phyloP scores from a whole-genome alignment of 345 rosid genomes.

The Hypericum perforatum region DNA sequence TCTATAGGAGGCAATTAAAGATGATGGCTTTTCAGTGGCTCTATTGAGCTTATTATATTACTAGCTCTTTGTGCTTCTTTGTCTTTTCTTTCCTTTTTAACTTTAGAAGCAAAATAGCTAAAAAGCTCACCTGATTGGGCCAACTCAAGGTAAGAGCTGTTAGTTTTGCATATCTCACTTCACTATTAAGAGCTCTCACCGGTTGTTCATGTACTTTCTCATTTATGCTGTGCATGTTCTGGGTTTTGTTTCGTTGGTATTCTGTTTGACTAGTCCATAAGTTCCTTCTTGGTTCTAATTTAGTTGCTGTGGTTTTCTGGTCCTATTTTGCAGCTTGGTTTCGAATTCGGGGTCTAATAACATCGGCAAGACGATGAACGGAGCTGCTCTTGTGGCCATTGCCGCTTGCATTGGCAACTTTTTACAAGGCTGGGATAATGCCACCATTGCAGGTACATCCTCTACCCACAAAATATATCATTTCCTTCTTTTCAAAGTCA shows the following conservation, averaged over 20 bases:
- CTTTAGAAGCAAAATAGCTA: too few relatives aligned
- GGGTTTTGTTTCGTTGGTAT: neutral
- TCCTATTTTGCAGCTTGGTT: slow-evolving; percentile 25
- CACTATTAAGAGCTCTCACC: too few relatives aligned
- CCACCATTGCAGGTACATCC: slow-evolving; percentile 85
- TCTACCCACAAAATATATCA: neutral
- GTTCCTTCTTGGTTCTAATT: slow-evolving; percentile 4
- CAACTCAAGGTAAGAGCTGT: too few relatives aligned
- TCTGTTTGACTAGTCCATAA: slow-evolving; percentile 9
- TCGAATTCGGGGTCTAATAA: slow-evolving; percentile 12
- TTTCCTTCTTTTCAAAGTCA: neutral
- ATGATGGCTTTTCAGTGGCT: too few relatives aligned
- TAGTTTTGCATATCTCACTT: too few relatives aligned
- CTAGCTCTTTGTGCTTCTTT: too few relatives aligned
- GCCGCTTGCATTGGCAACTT: slow-evolving; percentile 88
- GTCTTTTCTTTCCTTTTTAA: too few relatives aligned
- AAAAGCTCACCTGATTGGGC: too few relatives aligned
- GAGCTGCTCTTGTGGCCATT: slow-evolving; percentile 83
- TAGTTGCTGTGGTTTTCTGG: slow-evolving; percentile 12
- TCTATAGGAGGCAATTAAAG: too few relatives aligned
- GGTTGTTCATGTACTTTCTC: too few relatives aligned
- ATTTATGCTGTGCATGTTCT: too few relatives aligned
- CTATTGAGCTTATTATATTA: too few relatives aligned
- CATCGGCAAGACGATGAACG: slow-evolving; percentile 41
- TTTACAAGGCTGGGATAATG: slow-evolving; percentile 99